phyloP scores from a whole-genome alignment of 768 basidiomycete genomes.

The Scleroderma citrinum region DNA sequence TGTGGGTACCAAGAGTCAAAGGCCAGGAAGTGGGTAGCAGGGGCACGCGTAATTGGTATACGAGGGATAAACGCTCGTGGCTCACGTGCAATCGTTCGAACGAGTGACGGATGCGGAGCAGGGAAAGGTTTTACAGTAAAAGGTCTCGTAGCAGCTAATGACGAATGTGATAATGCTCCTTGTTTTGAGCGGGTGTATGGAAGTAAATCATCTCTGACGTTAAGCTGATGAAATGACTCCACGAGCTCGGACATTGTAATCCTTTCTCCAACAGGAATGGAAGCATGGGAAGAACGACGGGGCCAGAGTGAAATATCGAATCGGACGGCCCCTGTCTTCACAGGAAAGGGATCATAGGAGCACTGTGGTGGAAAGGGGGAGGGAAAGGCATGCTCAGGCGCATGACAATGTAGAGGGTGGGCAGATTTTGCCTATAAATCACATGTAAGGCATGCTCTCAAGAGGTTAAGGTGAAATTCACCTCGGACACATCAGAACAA shows the following conservation, averaged over 20 bases:
- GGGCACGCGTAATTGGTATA: too few species aligned
- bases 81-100: background rate
- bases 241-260: too few species aligned
- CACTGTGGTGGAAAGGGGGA: constrained; percentile 12
- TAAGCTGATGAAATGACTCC: constrained; percentile 8
- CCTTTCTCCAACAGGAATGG: too few species aligned
- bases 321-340: background rate
- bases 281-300: too few species aligned
- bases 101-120: constrained; percentile 16
- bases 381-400: constrained; percentile 21
- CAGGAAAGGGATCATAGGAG: constrained; percentile 14
- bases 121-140: constrained; percentile 11
- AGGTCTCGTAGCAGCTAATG: background rate
- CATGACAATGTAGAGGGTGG: constrained; percentile 7
- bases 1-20: too few species aligned
- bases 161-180: too few species aligned
- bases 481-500: too few species aligned
- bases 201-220: constrained; percentile 10
- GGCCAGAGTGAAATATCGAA: background rate
- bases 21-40: too few species aligned
- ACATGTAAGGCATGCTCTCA: too few species aligned
- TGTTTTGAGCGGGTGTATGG: too few species aligned
- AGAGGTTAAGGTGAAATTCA: constrained; percentile 2
- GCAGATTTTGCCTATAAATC: background rate
- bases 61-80: too few species aligned